Evolutionary conservation across 345 rosid species (phyloP), one percentile per base, ranked within the genome.

Genomic region (Erucastrum elatum): DNA sequence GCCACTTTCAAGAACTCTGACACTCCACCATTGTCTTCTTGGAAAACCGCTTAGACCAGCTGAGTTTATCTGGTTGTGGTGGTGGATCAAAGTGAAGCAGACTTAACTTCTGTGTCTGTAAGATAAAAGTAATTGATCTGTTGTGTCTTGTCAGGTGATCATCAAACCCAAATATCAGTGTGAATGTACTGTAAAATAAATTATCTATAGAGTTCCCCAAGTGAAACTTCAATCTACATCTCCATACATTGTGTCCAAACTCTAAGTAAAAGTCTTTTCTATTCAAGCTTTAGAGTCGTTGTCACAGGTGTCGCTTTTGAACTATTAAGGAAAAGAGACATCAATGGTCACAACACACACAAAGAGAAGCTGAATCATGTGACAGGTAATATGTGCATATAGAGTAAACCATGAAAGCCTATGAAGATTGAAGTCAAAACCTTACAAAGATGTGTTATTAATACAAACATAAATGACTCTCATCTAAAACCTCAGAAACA

Each of bases 1-100:
- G 0, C 65, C 0, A 84, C 88, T 2, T 78, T 68, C 84, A 61
- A 76, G 53, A 53, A 77, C 60, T 68, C 86, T 0, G 87, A 88
- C 10, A 87, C 90, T 33, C 91, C 90, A n/a, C 88, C 89, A 0
- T 56, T 86, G 72, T 79, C 90, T 44, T 87, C 87, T 49, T 87
- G 90, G 90, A 81, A 87, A 76, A 29, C 46, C 0, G 12, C 13
- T 4, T 64, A 64, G 27, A 64, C 29, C 27, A 0, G 3, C 26
- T 10, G 29, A n/a, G n/a, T n/a, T n/a, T n/a, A n/a, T n/a, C n/a
- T n/a, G n/a, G n/a, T n/a, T n/a, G 21, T 27, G 59, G 37, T 33
- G 34, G 41, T 17, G 21, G 6, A 51, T 76, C 55, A 34, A 56
- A 62, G n/a, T 69, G 75, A 77, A 61, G 55, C 11, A 59, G 80